Evolutionary conservation across 139 green algal genomes (phyloP), one percentile per base, ranked within the genome.

Genomic region (Limnomonas spitsbergensis): DNA sequence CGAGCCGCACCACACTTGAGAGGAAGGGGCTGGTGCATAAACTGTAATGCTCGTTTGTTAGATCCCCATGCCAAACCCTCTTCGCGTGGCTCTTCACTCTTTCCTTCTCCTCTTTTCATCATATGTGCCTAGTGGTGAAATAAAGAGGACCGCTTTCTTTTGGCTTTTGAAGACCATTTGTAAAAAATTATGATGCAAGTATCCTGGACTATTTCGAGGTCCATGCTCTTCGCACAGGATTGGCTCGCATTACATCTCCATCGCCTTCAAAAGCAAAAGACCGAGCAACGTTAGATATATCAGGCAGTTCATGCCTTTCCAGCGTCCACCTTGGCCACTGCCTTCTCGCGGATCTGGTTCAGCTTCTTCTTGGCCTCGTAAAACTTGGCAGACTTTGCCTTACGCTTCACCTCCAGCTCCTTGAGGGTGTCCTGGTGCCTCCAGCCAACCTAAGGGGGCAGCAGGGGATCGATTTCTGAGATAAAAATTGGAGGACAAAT

Each of bases 381-480:
- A 89, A 92, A 97, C 24, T 80, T 83, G 37, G 86, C 81, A 38
- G 89, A 88, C 83, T 92, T 90, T 47, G 61, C 93, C 88, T 98
- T 98, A 82, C 96, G 92, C 88, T 94, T 92, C 42, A 77, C 92
- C 89, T 99, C 96, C 79, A 99, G 90, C 73, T 94, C 86, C 27
- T 84, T 85, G 6, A 97, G 88, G 32, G 91, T 88, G 24, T 94
- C 94, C 78, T 90, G 74, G 91, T 99, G 92, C 85, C 97, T 98
- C 96, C 96, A 99, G 86, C 96, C 96, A 4, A 99, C 94, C 91
- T 98, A 83, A 38, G 4, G 35, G 53, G 29, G 38, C 38, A 61
- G n/a, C n/a, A 24, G 14, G 20, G 47, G 47, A n/a, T n/a, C 24
- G 47, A n/a, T 14, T 14, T 14, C 6, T 71, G 61, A 6, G 14